Base-by-base conservation (phyloP, 257 asterid species). In the Osmanthus fragrans region DNA sequence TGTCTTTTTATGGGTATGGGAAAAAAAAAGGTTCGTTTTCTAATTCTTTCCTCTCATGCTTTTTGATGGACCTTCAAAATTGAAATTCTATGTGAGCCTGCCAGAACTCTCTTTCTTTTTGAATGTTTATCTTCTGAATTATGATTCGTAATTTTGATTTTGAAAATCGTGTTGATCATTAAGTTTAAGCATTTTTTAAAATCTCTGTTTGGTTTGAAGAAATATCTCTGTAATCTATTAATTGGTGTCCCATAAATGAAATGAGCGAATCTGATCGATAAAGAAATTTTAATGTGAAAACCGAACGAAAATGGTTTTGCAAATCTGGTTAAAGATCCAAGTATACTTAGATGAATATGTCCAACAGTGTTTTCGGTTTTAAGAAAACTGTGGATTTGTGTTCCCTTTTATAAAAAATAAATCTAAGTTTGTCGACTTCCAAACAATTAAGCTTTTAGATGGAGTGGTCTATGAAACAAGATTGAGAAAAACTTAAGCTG, bases 241-340 rank as follows among this genome's bases (percentile, higher is more conserved):
- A 58, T 60, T 40, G 69, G 67, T 67, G 21, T 33, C 30, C 67
- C 45, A 23, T 23, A 16, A 15, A 71, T 72, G 8, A 27, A 36
- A 64, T 19, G 64, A 11, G 23, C 30, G 54, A 30, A 16, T 11
- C 19, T 21, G 27, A 29, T 19, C 29, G 9, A 80, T 64, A 11
- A 25, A 25, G 49, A 34, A 70, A 42, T n/a, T 25, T 58, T 69
- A 71, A 32, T 76, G 60, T 71, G 25, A 11, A 45, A 76, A 5
- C 40, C 34, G 75, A 27, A 72, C 49, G 60, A 4, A 9, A 6
- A 36, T 8, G 37, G 1, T 51, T 71, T 47, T 15, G 45, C 7
- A 65, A 54, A 80, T 63, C 71, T 18, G 73, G 36, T 15, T 7
- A n/a, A 72, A 37, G 71, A 40, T 51, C 76, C 68, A 58, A 60